Evolutionary conservation across 2,329 filamentous ascomycete species (phyloP), one percentile per base, ranked within the genome.

Genomic region (Colletotrichum lentis): DNA sequence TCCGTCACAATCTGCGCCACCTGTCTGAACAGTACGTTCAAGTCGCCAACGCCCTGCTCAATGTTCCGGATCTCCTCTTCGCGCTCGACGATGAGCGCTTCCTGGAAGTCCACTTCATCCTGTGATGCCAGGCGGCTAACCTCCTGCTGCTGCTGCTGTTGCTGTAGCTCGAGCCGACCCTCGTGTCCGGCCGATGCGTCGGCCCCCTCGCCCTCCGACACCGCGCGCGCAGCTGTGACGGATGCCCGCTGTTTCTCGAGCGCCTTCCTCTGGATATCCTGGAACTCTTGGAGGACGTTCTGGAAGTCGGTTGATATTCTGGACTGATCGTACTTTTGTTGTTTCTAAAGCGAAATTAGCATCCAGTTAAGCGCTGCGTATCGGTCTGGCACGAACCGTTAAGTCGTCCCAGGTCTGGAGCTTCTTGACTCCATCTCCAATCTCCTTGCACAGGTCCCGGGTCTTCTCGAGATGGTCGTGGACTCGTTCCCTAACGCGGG

Each of bases 21-120:
- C 82, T 99, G 95, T 71, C 94, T 87, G 84, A 99, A 99, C 50
- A 99, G 86, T 76, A 98, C 96, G 75, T 99, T 99, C 70, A 99
- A 83, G 75, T 99, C 96, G 63, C 92, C 92, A 7, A 99, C 96
- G 63, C 92, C 94, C 79, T 97, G 94, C 81, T 98, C 96, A 74
- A 99, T 99, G 77, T 97, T 96, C 70, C 94, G 90, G 72, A 99
- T 99, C 82, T 99, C 96, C 65, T 93, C 90, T 79, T 99, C 96
- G 62, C 96, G 94, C 84, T 99, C 95, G 69, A 96, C 90, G 76
- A 99, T 99, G 67, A 99, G 84, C 18, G 91, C 90, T 73, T 99
- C 96, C 77, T 99, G 96, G 82, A 97, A 99, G 77, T 99, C 95
- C 50, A 99, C 96, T 76, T 99, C 96, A 73, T 93, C 91, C 78